phyloP scores from a whole-genome alignment of 805 yeast genomes.

The Lipomyces sp. region DNA sequence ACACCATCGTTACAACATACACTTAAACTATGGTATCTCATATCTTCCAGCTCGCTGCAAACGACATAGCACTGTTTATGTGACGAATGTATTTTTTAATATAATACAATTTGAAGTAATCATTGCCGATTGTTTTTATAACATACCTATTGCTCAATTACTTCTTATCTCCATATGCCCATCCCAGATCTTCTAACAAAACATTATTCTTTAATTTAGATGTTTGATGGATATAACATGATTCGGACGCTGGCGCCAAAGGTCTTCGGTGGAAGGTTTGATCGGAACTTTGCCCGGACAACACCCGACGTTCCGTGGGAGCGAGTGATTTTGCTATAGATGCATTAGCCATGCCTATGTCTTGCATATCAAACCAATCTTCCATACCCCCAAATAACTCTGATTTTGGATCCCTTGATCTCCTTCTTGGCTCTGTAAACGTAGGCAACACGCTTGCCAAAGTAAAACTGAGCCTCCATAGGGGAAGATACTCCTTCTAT shows the following conservation, averaged over 20 bases:
- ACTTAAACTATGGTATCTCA: not conserved
- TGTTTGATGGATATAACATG: conserved; percentile 99
- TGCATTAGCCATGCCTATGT: conserved; percentile 2
- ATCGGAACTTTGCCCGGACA: conserved; percentile 98
- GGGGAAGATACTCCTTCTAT: conserved; percentile 87
- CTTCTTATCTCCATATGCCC: not conserved
- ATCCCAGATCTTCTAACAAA: not conserved
- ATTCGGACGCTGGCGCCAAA: conserved; percentile 99
- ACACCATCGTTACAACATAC: not conserved
- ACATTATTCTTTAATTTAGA: conserved; percentile 57
- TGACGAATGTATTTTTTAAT: conserved; percentile 13
- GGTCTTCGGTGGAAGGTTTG: conserved; percentile 99
- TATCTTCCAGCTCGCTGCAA: not conserved
- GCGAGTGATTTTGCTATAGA: conserved; percentile 76
- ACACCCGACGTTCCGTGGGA: conserved; percentile 98
- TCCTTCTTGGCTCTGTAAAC: conserved; percentile 99
- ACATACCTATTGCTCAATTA: not conserved
- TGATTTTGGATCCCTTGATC: conserved; percentile 97
- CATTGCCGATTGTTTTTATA: conserved; percentile 9
- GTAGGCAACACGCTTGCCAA: conserved; percentile 99
- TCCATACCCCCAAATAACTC: conserved; percentile 93
- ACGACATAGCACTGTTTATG: not conserved
- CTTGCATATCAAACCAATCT: not conserved
- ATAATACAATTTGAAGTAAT: conserved; percentile 20
- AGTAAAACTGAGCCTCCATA: conserved; percentile 97